Evolutionary conservation across 192 early-diverging fungal species (phyloP).

Genomic region (Diversispora epigaea): DNA sequence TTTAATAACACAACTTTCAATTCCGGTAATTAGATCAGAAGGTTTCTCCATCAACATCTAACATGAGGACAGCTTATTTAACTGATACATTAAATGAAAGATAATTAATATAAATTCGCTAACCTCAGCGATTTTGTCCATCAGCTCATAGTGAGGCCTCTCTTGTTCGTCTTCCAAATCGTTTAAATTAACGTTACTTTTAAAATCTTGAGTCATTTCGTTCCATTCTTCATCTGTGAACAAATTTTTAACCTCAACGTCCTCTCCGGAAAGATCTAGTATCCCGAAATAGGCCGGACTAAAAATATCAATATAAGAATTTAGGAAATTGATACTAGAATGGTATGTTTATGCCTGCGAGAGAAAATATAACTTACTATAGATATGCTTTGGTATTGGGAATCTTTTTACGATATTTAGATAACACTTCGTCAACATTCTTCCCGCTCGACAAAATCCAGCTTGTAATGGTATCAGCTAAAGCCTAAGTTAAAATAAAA

Average conservation of each 20-base stretch:
- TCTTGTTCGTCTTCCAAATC: slow-evolving; percentile 3
- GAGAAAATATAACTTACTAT: slow-evolving; percentile 8
- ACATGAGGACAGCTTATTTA: background rate
- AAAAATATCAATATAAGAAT: slow-evolving; percentile 25
- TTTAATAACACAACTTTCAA: slow-evolving; percentile 24
- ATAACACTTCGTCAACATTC: background rate
- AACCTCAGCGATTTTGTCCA: slow-evolving; percentile 15
- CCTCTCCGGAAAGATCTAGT: slow-evolving; percentile 20
- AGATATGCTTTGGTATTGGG: slow-evolving; percentile 1
- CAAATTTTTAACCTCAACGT: slow-evolving; percentile 18
- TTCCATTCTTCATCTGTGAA: slow-evolving; percentile 28
- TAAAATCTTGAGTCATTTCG: slow-evolving; percentile 27
- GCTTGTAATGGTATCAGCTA: background rate
- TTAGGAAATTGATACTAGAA: slow-evolving; percentile 5
- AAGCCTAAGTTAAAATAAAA: no score
- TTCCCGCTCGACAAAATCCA: background rate
- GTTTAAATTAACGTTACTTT: slow-evolving; percentile 5
- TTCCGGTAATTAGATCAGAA: slow-evolving; percentile 9
- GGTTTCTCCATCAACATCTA: slow-evolving; percentile 12
- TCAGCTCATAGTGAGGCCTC: background rate
- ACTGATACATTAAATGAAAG: slow-evolving; percentile 11
- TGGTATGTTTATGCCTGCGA: background rate
- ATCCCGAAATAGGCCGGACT: slow-evolving; percentile 30
- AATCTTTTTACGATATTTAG: slow-evolving; percentile 11
- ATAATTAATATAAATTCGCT: slow-evolving; percentile 1